Evolutionary conservation across 495 filamentous ascomycete species (phyloP).

Genomic region (Neurospora pannonica): DNA sequence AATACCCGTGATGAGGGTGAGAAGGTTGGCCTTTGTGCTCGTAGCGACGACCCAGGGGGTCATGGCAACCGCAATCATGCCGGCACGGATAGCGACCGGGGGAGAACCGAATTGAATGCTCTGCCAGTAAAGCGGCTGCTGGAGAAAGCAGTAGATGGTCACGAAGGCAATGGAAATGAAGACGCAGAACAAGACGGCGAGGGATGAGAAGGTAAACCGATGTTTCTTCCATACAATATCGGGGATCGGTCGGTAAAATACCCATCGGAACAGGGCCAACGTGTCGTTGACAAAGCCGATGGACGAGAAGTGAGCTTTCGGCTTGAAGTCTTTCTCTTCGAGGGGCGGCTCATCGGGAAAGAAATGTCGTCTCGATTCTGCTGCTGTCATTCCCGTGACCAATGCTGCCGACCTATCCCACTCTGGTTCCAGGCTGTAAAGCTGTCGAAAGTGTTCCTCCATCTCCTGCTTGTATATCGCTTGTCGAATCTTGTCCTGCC

Average conservation of each 20-base stretch:
- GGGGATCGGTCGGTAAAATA: conserved; percentile 79
- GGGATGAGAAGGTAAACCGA: conserved; percentile 65
- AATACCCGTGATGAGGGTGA: conserved; percentile 79
- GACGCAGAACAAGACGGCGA: conserved; percentile 57
- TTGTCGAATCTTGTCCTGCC: conserved; percentile 80
- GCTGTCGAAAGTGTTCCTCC: conserved; percentile 42
- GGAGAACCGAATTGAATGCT: conserved; percentile 79
- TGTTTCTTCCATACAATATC: conserved; percentile 51
- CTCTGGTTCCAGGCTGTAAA: conserved; percentile 47
- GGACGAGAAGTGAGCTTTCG: conserved; percentile 60
- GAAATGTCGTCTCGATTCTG: conserved; percentile 49
- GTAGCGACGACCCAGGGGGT: conserved; percentile 88
- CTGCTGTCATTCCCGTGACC: conserved; percentile 50
- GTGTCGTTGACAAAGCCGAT: conserved; percentile 62
- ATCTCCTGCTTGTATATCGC: conserved; percentile 71
- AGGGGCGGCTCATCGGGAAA: conserved; percentile 48
- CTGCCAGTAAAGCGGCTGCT: conserved; percentile 75
- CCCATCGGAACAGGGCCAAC: conserved; percentile 68
- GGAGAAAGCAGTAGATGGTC: conserved; percentile 71
- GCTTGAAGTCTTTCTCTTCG: conserved; percentile 43
- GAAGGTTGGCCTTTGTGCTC: conserved; percentile 83
- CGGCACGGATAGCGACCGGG: conserved; percentile 77
- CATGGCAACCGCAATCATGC: conserved; percentile 91
- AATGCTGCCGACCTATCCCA: conserved; percentile 59
- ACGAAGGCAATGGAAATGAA: conserved; percentile 58